Conservation (phyloP, 2,329 filamentous ascomycete species). For the Meredithiella fracta region DNA sequence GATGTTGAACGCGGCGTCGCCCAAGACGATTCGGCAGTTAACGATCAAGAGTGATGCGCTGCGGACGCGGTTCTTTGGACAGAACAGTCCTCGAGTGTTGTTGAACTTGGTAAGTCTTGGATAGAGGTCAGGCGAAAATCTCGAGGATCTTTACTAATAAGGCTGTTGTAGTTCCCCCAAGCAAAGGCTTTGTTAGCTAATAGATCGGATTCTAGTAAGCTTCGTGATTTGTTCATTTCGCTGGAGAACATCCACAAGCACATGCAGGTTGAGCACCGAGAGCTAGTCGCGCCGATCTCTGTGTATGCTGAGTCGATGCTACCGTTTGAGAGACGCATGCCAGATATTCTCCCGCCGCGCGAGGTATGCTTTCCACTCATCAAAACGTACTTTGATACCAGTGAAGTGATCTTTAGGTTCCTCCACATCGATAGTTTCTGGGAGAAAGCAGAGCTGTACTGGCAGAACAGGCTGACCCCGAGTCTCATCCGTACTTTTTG, state of each 20-base stretch:
- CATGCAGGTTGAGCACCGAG: slow-evolving; percentile 31
- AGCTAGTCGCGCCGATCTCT: slow-evolving; percentile 33
- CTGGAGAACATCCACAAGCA: slow-evolving; percentile 32
- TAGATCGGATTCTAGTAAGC: slow-evolving; percentile 24
- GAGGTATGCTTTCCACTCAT: slow-evolving; percentile 35
- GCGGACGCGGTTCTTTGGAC: slow-evolving; percentile 35
- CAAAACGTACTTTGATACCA: slow-evolving; percentile 31
- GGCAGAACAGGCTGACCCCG: slow-evolving; percentile 31
- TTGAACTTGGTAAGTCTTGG: slow-evolving; percentile 32
- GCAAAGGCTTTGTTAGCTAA: slow-evolving; percentile 34
- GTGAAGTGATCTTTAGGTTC: slow-evolving; percentile 37
- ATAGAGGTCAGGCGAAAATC: too few relatives aligned
- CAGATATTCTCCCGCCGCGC: slow-evolving; percentile 36
- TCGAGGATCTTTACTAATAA: background rate
- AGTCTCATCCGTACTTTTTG: slow-evolving; percentile 28
- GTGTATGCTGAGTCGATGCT: slow-evolving; percentile 44
- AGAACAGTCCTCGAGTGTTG: slow-evolving; percentile 35
- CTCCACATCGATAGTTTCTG: slow-evolving; percentile 36
- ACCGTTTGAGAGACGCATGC: slow-evolving; percentile 40
- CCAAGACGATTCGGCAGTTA: slow-evolving; percentile 32
- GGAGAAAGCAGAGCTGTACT: slow-evolving; percentile 34
- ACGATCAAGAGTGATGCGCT: slow-evolving; percentile 31
- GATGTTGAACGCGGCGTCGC: slow-evolving; percentile 22
- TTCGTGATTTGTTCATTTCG: slow-evolving; percentile 28
- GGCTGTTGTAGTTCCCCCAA: slow-evolving; percentile 31